Evolutionary conservation across 495 filamentous ascomycete genomes (phyloP), one percentile per base, ranked within the genome.

Genomic region (Amphirosellinia nigrospora): DNA sequence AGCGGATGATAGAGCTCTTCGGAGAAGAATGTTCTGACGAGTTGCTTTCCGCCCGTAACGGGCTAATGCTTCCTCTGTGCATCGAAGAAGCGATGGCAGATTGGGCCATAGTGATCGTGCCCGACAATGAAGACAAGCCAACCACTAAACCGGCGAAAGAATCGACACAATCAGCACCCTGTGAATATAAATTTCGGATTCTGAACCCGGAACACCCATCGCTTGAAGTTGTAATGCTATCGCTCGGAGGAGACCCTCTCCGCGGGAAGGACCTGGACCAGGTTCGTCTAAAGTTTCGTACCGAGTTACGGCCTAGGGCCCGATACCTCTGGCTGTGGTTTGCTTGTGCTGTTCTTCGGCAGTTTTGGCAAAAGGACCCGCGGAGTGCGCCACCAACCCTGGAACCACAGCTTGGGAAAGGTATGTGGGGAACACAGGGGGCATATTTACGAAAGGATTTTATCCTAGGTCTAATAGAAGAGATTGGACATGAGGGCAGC

Each of bases 241-340:
- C 48, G 10, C 19, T 56, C 2, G 28, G 4, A 46, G 43, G 53
- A 30, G n/a, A 13, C 2, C 53, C 53, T 34, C 15, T 5, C 7
- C 4, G 34, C 15, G 58, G 32, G 1, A 60, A 60, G 15, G 58
- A 41, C 36, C 5, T 60, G 10, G 58, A 60, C 16, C 58, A 60
- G 10, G 32, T 38, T 36, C 58, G 36, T 0, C n/a, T 41, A 7
- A 1, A 23, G 10, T 60, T 38, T 21, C 34, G 34, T 7, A 26
- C n/a, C 3, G 34, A 39, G 4, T 3, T 23, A 9, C 58, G 34
- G 58, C 58, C 58, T n/a, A 34, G 58, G 19, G n/a, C 58, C 16
- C n/a, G 34, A 13, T 41, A 39, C 16, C n/a, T 60, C 3, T 60
- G 58, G 58, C 58, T 60, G 10, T 60, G 58, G 58, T 60, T 60